Conservation (phyloP, 2,329 filamentous ascomycete species). For the Neurospora sp. region DNA sequence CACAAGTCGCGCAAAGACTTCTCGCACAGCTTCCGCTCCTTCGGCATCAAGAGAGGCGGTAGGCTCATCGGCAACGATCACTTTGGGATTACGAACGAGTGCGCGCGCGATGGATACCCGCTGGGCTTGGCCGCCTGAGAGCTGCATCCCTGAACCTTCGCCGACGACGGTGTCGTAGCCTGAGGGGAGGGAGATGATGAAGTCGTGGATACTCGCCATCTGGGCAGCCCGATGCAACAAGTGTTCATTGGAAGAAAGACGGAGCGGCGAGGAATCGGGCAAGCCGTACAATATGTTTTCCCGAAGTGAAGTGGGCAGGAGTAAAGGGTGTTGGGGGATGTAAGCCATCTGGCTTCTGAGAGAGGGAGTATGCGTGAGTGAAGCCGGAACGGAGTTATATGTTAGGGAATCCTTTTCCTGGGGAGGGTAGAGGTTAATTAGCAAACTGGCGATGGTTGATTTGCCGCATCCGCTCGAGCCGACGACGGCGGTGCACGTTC, state of each 20-base stretch:
- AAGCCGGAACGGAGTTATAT: slow-evolving; percentile 40
- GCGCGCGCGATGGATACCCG: slow-evolving; percentile 73
- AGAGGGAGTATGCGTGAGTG: slow-evolving; percentile 46
- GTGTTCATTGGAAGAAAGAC: slow-evolving; percentile 19
- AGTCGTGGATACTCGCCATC: slow-evolving; percentile 57
- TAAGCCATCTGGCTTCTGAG: slow-evolving; percentile 39
- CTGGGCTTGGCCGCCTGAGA: slow-evolving; percentile 79
- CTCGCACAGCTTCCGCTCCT: slow-evolving; percentile 53
- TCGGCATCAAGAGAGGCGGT: slow-evolving; percentile 70
- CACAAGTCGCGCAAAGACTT: slow-evolving; percentile 49
- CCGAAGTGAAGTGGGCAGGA: slow-evolving; percentile 69
- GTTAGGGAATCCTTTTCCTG: slow-evolving; percentile 33
- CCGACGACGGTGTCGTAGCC: slow-evolving; percentile 68
- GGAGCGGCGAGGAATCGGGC: slow-evolving; percentile 39
- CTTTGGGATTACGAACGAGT: slow-evolving; percentile 56
- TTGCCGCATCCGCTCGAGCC: slow-evolving; percentile 86
- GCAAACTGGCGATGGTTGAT: slow-evolving; percentile 55
- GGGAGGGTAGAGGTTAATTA: not conserved
- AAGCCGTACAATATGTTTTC: slow-evolving; percentile 81
- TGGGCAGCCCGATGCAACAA: slow-evolving; percentile 35
- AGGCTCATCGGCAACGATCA: slow-evolving; percentile 80
- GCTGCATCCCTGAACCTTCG: slow-evolving; percentile 55
- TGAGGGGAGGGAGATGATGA: slow-evolving; percentile 60
- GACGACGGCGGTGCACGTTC: slow-evolving; percentile 67
- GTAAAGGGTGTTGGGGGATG: slow-evolving; percentile 60